Percentiles rank a stretch among this genome's conserved stretches.
These are phyloP conservation scores for Gossypium schwendimanii DNA, from an alignment of 441 rosid genomes.

Conservation along the genomic window DNA sequence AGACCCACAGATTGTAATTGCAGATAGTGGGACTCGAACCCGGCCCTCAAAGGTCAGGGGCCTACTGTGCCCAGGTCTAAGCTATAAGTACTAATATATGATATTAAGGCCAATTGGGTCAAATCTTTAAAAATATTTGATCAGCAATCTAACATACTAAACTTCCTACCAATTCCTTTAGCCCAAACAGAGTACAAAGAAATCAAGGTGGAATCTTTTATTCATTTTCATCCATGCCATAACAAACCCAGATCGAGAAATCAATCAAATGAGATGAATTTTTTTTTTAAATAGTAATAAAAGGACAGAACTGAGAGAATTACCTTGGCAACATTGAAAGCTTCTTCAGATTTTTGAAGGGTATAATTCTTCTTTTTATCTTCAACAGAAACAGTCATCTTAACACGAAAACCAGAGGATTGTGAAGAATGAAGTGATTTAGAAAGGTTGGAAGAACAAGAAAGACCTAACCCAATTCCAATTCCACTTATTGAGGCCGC, in stretches of 20 bases:
- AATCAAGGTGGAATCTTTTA: neutral
- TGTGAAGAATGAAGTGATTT: slow-evolving; percentile 24
- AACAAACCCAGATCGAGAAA: slow-evolving; percentile 7
- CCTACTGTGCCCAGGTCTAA: neutral
- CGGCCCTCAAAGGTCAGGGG: too few relatives aligned
- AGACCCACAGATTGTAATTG: too few relatives aligned
- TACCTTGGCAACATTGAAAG: slow-evolving; percentile 79
- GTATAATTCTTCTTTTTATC: slow-evolving; percentile 65
- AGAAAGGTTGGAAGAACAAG: slow-evolving; percentile 37
- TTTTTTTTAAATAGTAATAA: neutral
- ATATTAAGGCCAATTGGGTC: neutral
- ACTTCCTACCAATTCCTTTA: neutral
- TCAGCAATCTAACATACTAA: neutral
- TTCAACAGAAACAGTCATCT: slow-evolving; percentile 71
- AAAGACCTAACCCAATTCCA: slow-evolving; percentile 43
- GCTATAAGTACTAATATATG: neutral
- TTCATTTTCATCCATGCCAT: neutral
- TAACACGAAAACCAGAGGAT: slow-evolving; percentile 38
- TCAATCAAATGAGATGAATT: neutral
- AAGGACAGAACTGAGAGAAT: neutral
- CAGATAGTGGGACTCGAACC: too few relatives aligned
- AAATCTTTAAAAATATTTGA: neutral
- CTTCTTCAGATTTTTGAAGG: slow-evolving; percentile 78
- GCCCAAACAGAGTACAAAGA: neutral
- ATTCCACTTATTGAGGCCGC: slow-evolving; percentile 54